Evolutionary conservation across 2,329 filamentous ascomycete genomes (phyloP).

Genomic region (Biscogniauxia mediterranea): DNA sequence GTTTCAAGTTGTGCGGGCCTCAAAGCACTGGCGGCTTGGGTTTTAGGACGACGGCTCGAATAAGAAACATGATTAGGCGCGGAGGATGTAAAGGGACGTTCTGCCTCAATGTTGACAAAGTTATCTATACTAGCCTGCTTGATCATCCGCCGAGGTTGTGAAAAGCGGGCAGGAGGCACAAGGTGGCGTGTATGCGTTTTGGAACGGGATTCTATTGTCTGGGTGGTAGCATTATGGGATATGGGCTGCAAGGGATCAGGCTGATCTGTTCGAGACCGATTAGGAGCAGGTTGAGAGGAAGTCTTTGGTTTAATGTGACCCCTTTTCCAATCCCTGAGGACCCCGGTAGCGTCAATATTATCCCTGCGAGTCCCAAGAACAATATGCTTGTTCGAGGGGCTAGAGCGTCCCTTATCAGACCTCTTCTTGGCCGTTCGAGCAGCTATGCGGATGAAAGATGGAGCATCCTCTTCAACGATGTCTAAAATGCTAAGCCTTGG

Average conservation of each 20-base stretch:
- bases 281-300: slow-evolving; percentile 31
- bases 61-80: background rate
- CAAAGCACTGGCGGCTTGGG: slow-evolving; percentile 15
- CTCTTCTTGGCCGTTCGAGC: slow-evolving; percentile 54
- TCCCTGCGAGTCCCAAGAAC: slow-evolving; percentile 60
- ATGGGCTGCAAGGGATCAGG: slow-evolving; percentile 25
- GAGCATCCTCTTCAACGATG: slow-evolving; percentile 51
- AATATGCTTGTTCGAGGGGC: slow-evolving; percentile 55
- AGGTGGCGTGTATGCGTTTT: slow-evolving; percentile 12
- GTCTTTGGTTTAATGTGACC: slow-evolving; percentile 48
- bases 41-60: slow-evolving; percentile 10
- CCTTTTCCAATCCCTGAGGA: slow-evolving; percentile 55
- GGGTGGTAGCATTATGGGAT: slow-evolving; percentile 18
- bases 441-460: slow-evolving; percentile 59
- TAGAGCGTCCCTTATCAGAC: slow-evolving; percentile 51
- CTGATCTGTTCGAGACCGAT: slow-evolving; percentile 17
- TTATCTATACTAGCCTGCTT: slow-evolving; percentile 31
- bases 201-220: background rate
- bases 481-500: slow-evolving; percentile 61
- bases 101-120: slow-evolving; percentile 29
- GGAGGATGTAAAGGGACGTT: slow-evolving; percentile 3
- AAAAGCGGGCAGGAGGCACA: slow-evolving; percentile 24
- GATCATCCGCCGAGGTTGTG: slow-evolving; percentile 24
- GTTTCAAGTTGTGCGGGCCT: slow-evolving; percentile 59
- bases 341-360: slow-evolving; percentile 54